Base-by-base conservation (phyloP, 2,329 filamentous ascomycete species). In the Magnaporthiopsis incrustans region DNA sequence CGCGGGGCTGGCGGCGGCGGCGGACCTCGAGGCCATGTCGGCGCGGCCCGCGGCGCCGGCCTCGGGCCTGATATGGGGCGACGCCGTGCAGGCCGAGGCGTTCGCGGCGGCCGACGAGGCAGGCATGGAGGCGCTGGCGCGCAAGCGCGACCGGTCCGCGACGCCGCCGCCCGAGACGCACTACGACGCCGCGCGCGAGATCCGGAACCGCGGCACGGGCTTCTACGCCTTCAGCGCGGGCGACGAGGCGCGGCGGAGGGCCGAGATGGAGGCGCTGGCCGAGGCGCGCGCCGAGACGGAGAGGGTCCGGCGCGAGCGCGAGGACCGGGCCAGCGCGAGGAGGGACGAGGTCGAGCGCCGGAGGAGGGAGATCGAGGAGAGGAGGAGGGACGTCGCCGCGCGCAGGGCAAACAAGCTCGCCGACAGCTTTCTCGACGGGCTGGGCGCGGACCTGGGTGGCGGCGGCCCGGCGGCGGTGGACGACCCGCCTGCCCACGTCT, bases 181-280 rank as follows among this genome's bases (percentile, higher is more conserved):
- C 77, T 99, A 98, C 76, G 90, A 97, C 74, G 91, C 91, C 1
- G 84, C 85, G 66, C 83, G 83, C 66, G 95, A 99, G 81, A 87
- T 97, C 61, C 82, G 95, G 66, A 91, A 86, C 59, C 94, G 95
- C 70, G 95, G 95, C 4, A 91, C 90, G 0, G 95, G 91, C 0
- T 99, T 98, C 77, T 97, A 92, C 78, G 87, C 89, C 64, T 98
- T 99, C 73, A 91, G 89, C 65, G 85, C 84, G 68, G 89, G 96
- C 74, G 87, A 96, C 74, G 87, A 89, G 71, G 86, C 84, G 68
- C 79, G 81, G 67, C 80, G 88, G 72, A 76, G 77, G 70, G 70
- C 71, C 61, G 91, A 98, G 81, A 97, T 98, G 91, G 82, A 85
- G 68, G 83, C 81, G 59, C 78, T 97, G 64, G 83, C 86, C 67